Base-by-base conservation (phyloP, 2,329 filamentous ascomycete genomes). In the Fusarium beomiforme region DNA sequence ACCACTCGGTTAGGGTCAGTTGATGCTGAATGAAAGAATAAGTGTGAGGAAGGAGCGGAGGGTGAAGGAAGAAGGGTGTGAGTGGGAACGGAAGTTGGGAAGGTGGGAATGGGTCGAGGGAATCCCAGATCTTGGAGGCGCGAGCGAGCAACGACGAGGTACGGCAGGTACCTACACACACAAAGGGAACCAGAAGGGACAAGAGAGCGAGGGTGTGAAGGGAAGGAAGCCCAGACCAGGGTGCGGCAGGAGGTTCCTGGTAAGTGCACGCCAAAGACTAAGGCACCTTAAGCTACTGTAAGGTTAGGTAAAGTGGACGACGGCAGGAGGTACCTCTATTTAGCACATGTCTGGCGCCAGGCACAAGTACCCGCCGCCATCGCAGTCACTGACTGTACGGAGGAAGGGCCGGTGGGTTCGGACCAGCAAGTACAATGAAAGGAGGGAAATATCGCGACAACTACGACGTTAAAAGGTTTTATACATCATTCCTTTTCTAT, bases 41-140 rank as follows among this genome's bases (percentile, higher is more conserved):
- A 73, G 70, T 71, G 74, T 63, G 71, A 76, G 69, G 70, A 76
- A 68, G 73, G 71, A 71, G 66, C 59, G 63, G 61, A 73, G 60
- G 63, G 71, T 68, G 62, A 73, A 73, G 60, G 63, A 70, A 66
- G 62, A 73, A 73, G 72, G 64, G 73, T 75, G 64, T 74, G 74
- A 68, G 74, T 72, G 74, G 73, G 66, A 71, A 75, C 71, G 65
- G 65, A 69, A 75, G 65, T 55, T 71, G 71, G 72, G 74, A 76
- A 76, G 72, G 69, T 54, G 69, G 72, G 74, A 73, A 76, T 75
- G 75, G 75, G 75, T 75, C 73, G 73, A 77, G 75, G 68, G 65
- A 71, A 64, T 74, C 64, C 74, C 63, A 76, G 75, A 75, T 76
- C 67, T 67, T 73, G 72, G 74, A 73, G 71, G 74, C 71, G 67